Percentiles rank a stretch among this genome's conserved stretches.
phyloP scores from a whole-genome alignment of 2,329 filamentous ascomycete species.

The Emericellopsis atlantica region DNA sequence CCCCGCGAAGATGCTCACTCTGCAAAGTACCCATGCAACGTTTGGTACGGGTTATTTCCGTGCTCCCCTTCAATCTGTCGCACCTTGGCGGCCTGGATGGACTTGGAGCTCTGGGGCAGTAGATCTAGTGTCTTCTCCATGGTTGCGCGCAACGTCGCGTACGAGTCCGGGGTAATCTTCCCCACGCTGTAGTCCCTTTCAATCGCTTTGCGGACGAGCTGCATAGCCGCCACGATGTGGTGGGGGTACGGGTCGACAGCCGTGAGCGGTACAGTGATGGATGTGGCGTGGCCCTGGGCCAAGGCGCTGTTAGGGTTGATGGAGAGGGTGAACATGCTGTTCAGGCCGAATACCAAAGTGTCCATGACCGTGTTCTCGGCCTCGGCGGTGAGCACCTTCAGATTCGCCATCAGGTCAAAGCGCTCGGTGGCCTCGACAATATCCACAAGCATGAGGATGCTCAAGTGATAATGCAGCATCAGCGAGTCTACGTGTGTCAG shows the following conservation, averaged over 20 bases:
- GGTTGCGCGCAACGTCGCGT: slow-evolving; percentile 11
- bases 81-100: slow-evolving; percentile 13
- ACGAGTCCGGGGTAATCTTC: slow-evolving; percentile 13
- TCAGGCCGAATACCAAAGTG: slow-evolving; percentile 15
- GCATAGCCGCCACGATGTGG: slow-evolving; percentile 16
- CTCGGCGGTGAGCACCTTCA: slow-evolving; percentile 11
- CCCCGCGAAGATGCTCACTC: slow-evolving; percentile 1
- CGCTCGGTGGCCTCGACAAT: slow-evolving; percentile 15
- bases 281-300: neutral
- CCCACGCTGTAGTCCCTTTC: slow-evolving; percentile 12
- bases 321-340: slow-evolving; percentile 11
- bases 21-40: slow-evolving; percentile 4
- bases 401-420: slow-evolving; percentile 11
- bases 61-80: neutral
- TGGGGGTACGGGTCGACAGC: slow-evolving; percentile 19
- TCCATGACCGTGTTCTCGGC: slow-evolving; percentile 18
- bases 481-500: slow-evolving; percentile 11
- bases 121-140: slow-evolving; percentile 12
- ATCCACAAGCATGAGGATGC: slow-evolving; percentile 16
- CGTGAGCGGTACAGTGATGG: slow-evolving; percentile 13
- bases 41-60: slow-evolving; percentile 5
- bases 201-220: slow-evolving; percentile 14
- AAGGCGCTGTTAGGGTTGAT: neutral
- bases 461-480: slow-evolving; percentile 19
- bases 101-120: slow-evolving; percentile 17